A percentile compares a stretch with the other conserved stretches of the same genome.
These are phyloP conservation scores for Angophora floribunda DNA, from an alignment of 345 rosid genomes.

Conservation along the genomic window DNA sequence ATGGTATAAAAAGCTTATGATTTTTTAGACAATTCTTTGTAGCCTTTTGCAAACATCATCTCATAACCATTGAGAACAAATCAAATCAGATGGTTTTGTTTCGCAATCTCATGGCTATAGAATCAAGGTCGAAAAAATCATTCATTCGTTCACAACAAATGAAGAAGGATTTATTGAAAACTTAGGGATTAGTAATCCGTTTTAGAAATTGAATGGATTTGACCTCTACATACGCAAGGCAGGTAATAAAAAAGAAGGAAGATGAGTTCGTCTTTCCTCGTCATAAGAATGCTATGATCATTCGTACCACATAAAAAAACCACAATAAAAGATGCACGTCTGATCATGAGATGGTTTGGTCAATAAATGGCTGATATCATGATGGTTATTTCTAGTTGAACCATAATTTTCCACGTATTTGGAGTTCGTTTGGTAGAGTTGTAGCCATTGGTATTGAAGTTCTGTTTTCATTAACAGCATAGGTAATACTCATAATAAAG, in stretches of 20 bases:
- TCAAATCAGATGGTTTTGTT: too few species aligned
- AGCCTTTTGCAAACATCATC: too few species aligned
- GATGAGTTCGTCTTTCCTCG: not conserved
- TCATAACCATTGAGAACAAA: too few species aligned
- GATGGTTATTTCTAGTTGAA: not conserved
- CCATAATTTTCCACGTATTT: not conserved
- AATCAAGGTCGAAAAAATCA: too few species aligned
- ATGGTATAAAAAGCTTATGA: too few species aligned
- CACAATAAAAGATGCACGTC: not conserved
- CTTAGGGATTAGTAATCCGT: not conserved
- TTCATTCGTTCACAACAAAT: not conserved
- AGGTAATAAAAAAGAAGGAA: not conserved
- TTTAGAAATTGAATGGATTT: not conserved
- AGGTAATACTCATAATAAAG: not conserved
- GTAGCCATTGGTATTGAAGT: not conserved
- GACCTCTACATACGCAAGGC: not conserved
- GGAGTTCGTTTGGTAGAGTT: not conserved
- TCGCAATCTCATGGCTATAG: too few species aligned
- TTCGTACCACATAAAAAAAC: not conserved
- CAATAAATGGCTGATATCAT: not conserved
- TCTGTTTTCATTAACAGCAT: not conserved
- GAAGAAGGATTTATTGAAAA: not conserved
- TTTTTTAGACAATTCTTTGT: too few species aligned
- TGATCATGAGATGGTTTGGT: not conserved
- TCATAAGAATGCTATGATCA: not conserved